These are phyloP conservation scores for Trichoderma sp. DNA, from an alignment of 2,329 filamentous ascomycete genomes.

Conservation along the genomic window DNA sequence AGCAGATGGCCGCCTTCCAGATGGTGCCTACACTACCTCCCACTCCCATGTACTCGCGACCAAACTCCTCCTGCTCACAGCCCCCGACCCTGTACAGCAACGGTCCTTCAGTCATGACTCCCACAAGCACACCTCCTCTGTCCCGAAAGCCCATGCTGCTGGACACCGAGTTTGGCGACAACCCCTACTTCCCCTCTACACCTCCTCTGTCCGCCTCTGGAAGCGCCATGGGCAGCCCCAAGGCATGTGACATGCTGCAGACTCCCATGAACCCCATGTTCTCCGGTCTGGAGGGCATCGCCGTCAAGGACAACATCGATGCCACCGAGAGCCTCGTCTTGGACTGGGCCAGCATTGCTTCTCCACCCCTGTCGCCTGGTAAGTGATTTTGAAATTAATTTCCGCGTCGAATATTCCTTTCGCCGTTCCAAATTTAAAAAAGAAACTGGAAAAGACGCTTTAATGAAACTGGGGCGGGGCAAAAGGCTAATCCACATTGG, in stretches of 20 bases:
- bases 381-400: slow-evolving; percentile 45
- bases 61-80: slow-evolving; percentile 66
- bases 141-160: slow-evolving; percentile 79
- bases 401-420: slow-evolving; percentile 9
- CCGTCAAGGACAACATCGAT: slow-evolving; percentile 69
- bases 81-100: slow-evolving; percentile 58
- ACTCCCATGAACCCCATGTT: slow-evolving; percentile 83
- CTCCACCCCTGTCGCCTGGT: slow-evolving; percentile 90
- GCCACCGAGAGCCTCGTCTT: slow-evolving; percentile 72
- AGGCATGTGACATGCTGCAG: slow-evolving; percentile 72
- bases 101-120: slow-evolving; percentile 66
- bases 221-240: slow-evolving; percentile 84
- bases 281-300: slow-evolving; percentile 68
- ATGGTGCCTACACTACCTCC: slow-evolving; percentile 58
- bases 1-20: slow-evolving; percentile 45
- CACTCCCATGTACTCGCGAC: slow-evolving; percentile 65
- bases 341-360: slow-evolving; percentile 76
- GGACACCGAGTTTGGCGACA: slow-evolving; percentile 72
- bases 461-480: slow-evolving; percentile 28
- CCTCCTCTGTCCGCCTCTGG: slow-evolving; percentile 83
- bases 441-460: background rate
- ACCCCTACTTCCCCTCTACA: slow-evolving; percentile 78
- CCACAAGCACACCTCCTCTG: slow-evolving; percentile 65
- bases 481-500: slow-evolving; percentile 39
- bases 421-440: background rate